A percentile compares a stretch with the other conserved stretches of the same genome.
phyloP scores from a whole-genome alignment of 495 filamentous ascomycete species.

The Penicillium malachiteum region DNA sequence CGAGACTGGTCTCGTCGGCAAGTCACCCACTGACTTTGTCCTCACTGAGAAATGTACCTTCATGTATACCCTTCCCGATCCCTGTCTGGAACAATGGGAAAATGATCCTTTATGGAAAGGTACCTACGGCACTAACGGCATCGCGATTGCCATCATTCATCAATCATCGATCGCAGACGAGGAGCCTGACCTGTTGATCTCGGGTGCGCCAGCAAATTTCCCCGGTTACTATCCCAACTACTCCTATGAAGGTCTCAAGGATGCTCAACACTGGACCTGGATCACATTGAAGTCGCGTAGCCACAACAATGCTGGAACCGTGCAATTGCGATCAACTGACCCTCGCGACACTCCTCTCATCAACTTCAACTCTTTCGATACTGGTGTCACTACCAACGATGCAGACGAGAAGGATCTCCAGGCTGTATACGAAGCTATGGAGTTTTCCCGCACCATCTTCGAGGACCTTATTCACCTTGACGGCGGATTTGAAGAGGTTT shows the following conservation, averaged over 20 bases:
- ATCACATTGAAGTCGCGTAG: constrained; percentile 50
- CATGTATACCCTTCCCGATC: constrained; percentile 37
- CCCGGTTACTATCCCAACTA: constrained; percentile 37
- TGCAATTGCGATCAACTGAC: constrained; percentile 45
- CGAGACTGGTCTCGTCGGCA: constrained; percentile 50
- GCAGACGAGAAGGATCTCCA: constrained; percentile 45
- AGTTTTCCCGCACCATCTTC: constrained; percentile 43
- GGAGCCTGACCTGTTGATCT: constrained; percentile 50
- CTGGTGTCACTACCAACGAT: constrained; percentile 30
- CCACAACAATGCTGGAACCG: constrained; percentile 51
- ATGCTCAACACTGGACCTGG: constrained; percentile 43
- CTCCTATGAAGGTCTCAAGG: constrained; percentile 26
- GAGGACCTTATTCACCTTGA: constrained; percentile 28
- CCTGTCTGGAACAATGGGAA: constrained; percentile 51
- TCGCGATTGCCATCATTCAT: constrained; percentile 45
- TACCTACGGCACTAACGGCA: constrained; percentile 49
- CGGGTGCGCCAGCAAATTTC: constrained; percentile 52
- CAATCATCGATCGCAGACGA: constrained; percentile 37
- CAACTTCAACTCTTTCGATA: constrained; percentile 55
- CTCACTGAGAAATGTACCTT: constrained; percentile 51
- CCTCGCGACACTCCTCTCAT: constrained; percentile 55
- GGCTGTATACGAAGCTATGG: constrained; percentile 48
- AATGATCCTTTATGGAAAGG: constrained; percentile 36
- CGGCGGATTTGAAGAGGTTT: constrained; percentile 44
- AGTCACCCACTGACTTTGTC: constrained; percentile 45